These are phyloP conservation scores for Sporothrix luriei DNA, from an alignment of 2,329 filamentous ascomycete species.

Conservation along the genomic window DNA sequence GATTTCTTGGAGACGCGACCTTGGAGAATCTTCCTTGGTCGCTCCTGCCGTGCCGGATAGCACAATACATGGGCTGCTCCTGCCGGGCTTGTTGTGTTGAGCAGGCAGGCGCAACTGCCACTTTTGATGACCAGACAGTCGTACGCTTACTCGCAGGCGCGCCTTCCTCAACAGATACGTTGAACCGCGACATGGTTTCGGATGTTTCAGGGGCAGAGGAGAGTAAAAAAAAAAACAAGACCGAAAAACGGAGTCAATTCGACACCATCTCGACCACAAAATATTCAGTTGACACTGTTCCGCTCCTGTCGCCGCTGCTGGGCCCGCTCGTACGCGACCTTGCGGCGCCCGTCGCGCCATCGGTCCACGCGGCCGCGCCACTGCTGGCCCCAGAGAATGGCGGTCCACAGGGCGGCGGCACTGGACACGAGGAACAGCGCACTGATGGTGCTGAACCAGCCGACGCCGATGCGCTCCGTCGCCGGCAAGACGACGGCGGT, in stretches of 20 bases:
- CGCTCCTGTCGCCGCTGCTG: slow-evolving; percentile 26
- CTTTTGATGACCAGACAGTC: background rate
- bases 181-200: background rate
- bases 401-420: slow-evolving; percentile 51
- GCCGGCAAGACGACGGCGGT: slow-evolving; percentile 74
- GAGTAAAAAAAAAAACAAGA: background rate
- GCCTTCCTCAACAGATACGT: background rate
- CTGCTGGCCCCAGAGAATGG: slow-evolving; percentile 52
- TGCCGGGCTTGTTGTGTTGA: background rate
- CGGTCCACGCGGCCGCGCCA: slow-evolving; percentile 60
- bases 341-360: slow-evolving; percentile 47
- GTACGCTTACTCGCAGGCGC: background rate
- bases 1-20: background rate
- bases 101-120: background rate
- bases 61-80: background rate
- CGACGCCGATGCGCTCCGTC: slow-evolving; percentile 73
- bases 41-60: background rate
- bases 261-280: background rate
- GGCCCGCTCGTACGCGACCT: slow-evolving; percentile 28
- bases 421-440: slow-evolving; percentile 57
- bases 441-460: slow-evolving; percentile 77
- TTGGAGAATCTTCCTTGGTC: background rate
- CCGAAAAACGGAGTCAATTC: background rate
- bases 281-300: background rate
- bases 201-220: background rate